Base-by-base conservation (phyloP, 148 eudicot species). In the Dianthus caryophyllus region DNA sequence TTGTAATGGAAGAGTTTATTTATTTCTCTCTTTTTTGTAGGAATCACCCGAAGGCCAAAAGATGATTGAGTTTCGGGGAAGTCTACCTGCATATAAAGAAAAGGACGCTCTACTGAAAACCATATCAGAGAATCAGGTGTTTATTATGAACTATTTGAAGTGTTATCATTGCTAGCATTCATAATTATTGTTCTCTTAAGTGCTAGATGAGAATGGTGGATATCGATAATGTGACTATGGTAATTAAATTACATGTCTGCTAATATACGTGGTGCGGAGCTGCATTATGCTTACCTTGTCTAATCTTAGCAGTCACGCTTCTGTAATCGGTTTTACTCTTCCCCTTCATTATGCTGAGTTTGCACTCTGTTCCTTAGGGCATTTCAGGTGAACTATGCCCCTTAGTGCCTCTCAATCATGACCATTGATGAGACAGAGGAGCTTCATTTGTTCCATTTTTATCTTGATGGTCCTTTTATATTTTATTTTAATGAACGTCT, bases 11-110 rank as follows among this genome's bases (percentile, higher is more conserved):
- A 39, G 9, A 22, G 15, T 61, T n/a, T n/a, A n/a, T n/a, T n/a
- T n/a, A 6, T 3, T 33, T 33, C 38, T 33, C 38, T 2, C 52
- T 21, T 72, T 15, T 18, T 80, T 54, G 47, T 68, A 93, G 98
- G 91, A 74, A 71, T 89, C 98, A 77, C 73, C 77, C 29, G 98
- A 93, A 81, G 98, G 98, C 60, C 88, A 87, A 79, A 87, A 83
- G 85, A 93, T 93, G 98, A 67, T 79, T 68, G 88, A 93, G 75
- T 79, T 89, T 69, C 96, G 98, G 14, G 80, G 71, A 77, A 84
- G 82, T 79, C 90, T 93, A 52, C 98, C 98, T 49, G 83, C 98
- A 66, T 74, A 84, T 73, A 89, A 93, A 82, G 91, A 85, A 84
- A 85, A 79, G 70, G 96, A 89, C 12, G 80, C 87, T 64, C 75